These are phyloP conservation scores for Hysterangium stoloniferum DNA, from an alignment of 768 basidiomycete species.

Conservation along the genomic window DNA sequence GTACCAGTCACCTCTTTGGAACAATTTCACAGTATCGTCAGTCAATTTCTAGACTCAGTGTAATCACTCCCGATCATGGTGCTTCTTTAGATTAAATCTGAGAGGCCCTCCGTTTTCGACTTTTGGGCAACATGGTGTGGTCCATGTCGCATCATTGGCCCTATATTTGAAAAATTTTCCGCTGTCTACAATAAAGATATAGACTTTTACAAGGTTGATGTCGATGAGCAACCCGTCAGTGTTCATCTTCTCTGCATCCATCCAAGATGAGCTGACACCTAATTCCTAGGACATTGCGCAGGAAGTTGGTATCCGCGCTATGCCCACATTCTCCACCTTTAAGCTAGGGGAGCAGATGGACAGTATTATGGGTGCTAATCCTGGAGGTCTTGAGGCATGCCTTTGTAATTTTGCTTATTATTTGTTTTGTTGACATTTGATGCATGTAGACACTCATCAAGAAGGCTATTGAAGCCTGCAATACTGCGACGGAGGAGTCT, in stretches of 20 bases:
- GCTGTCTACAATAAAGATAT: conserved; percentile 25
- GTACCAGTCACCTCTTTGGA: too few species aligned
- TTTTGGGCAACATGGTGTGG: conserved; percentile 79
- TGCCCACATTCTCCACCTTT: conserved; percentile 37
- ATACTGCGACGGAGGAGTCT: too few species aligned
- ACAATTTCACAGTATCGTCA: too few species aligned
- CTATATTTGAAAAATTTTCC: conserved; percentile 54
- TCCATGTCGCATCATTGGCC: conserved; percentile 59
- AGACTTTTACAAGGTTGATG: conserved; percentile 67
- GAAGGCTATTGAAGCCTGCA: too few species aligned
- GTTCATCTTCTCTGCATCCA: too few species aligned
- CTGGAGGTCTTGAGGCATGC: not conserved
- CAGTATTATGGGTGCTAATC: conserved; percentile 41
- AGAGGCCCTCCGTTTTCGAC: conserved; percentile 48
- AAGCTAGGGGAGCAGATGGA: conserved; percentile 28
- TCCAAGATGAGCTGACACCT: too few species aligned
- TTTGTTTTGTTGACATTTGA: too few species aligned
- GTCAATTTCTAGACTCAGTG: too few species aligned
- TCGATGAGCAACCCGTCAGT: conserved; percentile 46
- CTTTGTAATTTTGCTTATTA: too few species aligned
- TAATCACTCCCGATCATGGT: too few species aligned
- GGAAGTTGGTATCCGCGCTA: conserved; percentile 52
- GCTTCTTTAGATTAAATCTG: conserved; percentile 45
- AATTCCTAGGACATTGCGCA: conserved; percentile 22
- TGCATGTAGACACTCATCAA: too few species aligned